These are phyloP conservation scores for Entomortierella parvispora DNA, from an alignment of 192 early-diverging fungal genomes.

Conservation along the genomic window DNA sequence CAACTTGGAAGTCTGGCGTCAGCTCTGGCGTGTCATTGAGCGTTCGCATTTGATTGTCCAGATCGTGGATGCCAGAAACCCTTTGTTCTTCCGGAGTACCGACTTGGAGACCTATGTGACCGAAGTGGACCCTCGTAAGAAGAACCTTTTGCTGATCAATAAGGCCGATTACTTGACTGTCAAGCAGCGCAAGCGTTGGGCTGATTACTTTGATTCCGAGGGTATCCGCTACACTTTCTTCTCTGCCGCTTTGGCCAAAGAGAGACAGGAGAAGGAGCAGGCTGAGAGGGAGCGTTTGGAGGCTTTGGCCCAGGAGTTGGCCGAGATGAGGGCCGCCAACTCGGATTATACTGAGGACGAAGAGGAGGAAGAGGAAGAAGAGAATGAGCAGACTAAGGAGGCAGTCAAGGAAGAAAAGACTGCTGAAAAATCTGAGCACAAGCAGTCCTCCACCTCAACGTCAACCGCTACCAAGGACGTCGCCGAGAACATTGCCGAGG, in stretches of 20 bases:
- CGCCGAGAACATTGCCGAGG: constrained; percentile 24
- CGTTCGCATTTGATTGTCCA: constrained; percentile 95
- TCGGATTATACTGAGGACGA: constrained; percentile 55
- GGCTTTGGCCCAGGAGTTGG: constrained; percentile 45
- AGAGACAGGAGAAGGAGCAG: constrained; percentile 79
- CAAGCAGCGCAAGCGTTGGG: constrained; percentile 88
- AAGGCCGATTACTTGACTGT: constrained; percentile 98
- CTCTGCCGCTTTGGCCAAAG: constrained; percentile 87
- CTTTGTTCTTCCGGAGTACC: constrained; percentile 86
- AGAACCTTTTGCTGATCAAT: constrained; percentile 93
- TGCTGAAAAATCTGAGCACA: constrained; percentile 25
- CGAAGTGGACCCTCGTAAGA: constrained; percentile 89
- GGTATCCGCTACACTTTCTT: constrained; percentile 93
- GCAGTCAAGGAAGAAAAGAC: constrained; percentile 33
- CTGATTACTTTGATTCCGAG: constrained; percentile 85
- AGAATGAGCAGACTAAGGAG: constrained; percentile 40
- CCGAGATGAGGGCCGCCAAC: constrained; percentile 44
- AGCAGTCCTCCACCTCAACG: constrained; percentile 16
- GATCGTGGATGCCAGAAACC: constrained; percentile 99
- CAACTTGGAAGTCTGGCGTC: constrained; percentile 98
- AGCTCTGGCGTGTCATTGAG: constrained; percentile 99
- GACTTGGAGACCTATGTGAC: constrained; percentile 93
- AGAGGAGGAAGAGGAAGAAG: constrained; percentile 52
- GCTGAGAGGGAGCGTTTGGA: constrained; percentile 62
- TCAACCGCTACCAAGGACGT: constrained; percentile 10